Percentiles rank a stretch among this genome's conserved stretches.
phyloP scores from a whole-genome alignment of 441 rosid genomes.

The Jatropha multifida region DNA sequence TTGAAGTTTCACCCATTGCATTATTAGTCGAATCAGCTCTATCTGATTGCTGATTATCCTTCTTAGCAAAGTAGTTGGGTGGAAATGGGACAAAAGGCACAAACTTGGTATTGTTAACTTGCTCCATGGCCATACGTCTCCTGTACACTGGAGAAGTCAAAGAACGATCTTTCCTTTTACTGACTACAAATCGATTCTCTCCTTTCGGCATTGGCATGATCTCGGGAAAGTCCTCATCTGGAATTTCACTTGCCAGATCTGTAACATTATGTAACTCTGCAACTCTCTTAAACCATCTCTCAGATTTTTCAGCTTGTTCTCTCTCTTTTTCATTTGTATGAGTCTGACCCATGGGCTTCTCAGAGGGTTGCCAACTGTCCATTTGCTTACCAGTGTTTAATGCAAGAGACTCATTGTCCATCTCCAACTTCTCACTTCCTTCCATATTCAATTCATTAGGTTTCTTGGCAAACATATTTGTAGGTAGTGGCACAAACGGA shows the following conservation, averaged over 20 bases:
- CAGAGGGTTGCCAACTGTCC: slow-evolving; percentile 21
- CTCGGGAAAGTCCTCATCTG: slow-evolving; percentile 88
- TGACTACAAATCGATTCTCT: slow-evolving; percentile 82
- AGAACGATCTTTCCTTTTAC: slow-evolving; percentile 81
- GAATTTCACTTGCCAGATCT: slow-evolving; percentile 70
- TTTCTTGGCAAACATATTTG: slow-evolving; percentile 70
- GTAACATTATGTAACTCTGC: slow-evolving; percentile 84
- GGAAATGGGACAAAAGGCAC: slow-evolving; percentile 89
- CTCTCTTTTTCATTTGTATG: slow-evolving; percentile 30
- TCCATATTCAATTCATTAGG: slow-evolving; percentile 32
- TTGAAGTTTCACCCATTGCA: slow-evolving; percentile 29
- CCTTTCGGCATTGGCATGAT: slow-evolving; percentile 97
- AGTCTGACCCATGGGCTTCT: slow-evolving; percentile 21
- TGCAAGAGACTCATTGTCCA: slow-evolving; percentile 23
- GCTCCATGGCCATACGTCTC: slow-evolving; percentile 53
- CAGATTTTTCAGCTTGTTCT: slow-evolving; percentile 55
- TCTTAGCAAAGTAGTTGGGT: slow-evolving; percentile 65
- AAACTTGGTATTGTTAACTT: slow-evolving; percentile 49
- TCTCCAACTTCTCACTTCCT: slow-evolving; percentile 28
- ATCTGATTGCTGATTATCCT: slow-evolving; percentile 39
- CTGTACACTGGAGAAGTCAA: slow-evolving; percentile 67
- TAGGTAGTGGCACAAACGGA: slow-evolving; percentile 82
- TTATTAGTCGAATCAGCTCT: slow-evolving; percentile 24
- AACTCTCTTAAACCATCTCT: slow-evolving; percentile 88
- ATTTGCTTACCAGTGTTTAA: slow-evolving; percentile 23